Percentiles rank a stretch among this genome's conserved stretches.
These are phyloP conservation scores for Sequoia sempervirens DNA, from an alignment of 75 land plant species.

Conservation along the genomic window DNA sequence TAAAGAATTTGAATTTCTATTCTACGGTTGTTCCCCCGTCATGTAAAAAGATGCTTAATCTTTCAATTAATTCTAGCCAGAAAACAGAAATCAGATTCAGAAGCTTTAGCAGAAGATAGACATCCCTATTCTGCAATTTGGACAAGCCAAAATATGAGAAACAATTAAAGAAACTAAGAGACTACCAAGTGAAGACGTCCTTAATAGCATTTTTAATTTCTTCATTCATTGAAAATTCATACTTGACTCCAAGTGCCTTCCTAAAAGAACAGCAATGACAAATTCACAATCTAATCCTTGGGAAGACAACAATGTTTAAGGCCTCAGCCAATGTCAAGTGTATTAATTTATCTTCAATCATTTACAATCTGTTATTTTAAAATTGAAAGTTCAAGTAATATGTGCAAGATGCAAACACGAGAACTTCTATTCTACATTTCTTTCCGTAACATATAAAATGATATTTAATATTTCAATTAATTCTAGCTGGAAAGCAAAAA, in stretches of 20 bases:
- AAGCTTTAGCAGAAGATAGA: conserved; percentile 77
- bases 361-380: neutral
- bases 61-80: neutral
- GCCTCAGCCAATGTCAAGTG: neutral
- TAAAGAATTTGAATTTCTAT: neutral
- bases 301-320: neutral
- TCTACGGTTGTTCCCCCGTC: neutral
- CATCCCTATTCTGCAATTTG: conserved; percentile 60
- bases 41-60: neutral
- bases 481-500: conserved; percentile 1
- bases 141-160: conserved; percentile 8
- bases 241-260: neutral
- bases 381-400: neutral
- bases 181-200: neutral
- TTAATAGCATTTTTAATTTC: neutral
- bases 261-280: neutral
- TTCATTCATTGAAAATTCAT: neutral
- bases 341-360: neutral
- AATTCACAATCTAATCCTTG: neutral
- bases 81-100: conserved; percentile 36
- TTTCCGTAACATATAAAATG: neutral
- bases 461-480: neutral
- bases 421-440: neutral
- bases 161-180: neutral
- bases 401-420: neutral